Evolutionary conservation across 495 filamentous ascomycete species (phyloP), one percentile per base, ranked within the genome.

Genomic region (Jackrogersella multiformis): DNA sequence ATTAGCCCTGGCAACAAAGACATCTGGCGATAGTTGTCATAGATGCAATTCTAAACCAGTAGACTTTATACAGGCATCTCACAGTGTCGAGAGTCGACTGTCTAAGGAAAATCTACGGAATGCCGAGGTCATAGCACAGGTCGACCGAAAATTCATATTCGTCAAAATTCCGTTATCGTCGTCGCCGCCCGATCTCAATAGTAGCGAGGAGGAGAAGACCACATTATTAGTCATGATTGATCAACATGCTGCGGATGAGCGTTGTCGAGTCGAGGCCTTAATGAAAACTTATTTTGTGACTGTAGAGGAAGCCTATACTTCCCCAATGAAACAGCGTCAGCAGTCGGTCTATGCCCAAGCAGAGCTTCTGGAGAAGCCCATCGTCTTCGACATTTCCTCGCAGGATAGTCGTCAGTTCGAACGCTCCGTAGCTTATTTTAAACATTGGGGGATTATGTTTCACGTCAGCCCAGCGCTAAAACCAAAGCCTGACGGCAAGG

Each of bases 191-290:
- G 28, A 42, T 54, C 15, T 28, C 41, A 10, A 24, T 35, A 21
- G 12, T 2, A 23, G 18, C 10, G 41, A 18, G 44, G 41, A 34
- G 12, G 15, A 1, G 2, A 44, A 32, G 2, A 2, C 46, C 12
- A 66, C 79, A 0, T 56, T 86, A 9, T 79, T 99, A 0, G 84
- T 96, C 0, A 81, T 97, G 8, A 85, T 99, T 42, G 95, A 99
- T 73, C 95, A 99, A 69, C 95, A 99, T 73, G 95, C 95, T 8
- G 95, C 94, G 0, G 92, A 96, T 76, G 95, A 99, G 76, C 84
- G 95, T 16, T 89, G 90, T 70, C 86, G 89, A 5, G 85, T 97
- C 6, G 95, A 99, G 75, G 72, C 72, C 0, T 81, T 99, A 34
- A 77, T 86, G 73, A 56, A 60, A 5, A 45, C 59, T 5, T 85